These are phyloP conservation scores for Trypanosoma congolense DNA, from an alignment of 208 protist genomes.

Conservation along the genomic window DNA sequence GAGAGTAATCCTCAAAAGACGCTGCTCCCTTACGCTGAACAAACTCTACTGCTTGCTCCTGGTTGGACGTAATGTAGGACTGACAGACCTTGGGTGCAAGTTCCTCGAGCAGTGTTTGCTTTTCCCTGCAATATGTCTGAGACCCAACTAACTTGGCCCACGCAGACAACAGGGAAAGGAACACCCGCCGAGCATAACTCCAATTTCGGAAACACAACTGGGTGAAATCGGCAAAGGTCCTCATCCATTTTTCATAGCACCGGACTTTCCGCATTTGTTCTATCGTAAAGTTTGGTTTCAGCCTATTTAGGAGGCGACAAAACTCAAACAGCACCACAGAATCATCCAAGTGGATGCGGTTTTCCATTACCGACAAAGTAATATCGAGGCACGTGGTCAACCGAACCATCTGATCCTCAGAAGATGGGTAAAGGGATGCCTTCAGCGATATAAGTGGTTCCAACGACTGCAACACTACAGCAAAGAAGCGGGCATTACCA, in stretches of 20 bases:
- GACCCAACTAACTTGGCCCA: constrained; percentile 26
- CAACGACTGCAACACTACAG: constrained; percentile 21
- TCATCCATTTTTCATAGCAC: constrained; percentile 31
- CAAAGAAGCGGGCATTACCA: constrained; percentile 8
- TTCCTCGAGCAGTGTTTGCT: constrained; percentile 15
- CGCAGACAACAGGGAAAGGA: constrained; percentile 25
- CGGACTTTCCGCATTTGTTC: constrained; percentile 35
- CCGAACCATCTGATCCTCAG: constrained; percentile 25
- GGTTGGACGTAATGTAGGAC: constrained; percentile 22
- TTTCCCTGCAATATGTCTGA: constrained; percentile 23
- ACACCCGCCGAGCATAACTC: constrained; percentile 18
- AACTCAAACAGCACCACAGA: constrained; percentile 28
- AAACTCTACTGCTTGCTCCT: constrained; percentile 19
- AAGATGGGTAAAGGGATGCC: constrained; percentile 20
- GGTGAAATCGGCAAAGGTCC: constrained; percentile 20
- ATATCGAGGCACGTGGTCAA: constrained; percentile 36
- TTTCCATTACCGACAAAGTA: constrained; percentile 48
- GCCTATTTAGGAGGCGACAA: constrained; percentile 39
- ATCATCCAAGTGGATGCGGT: constrained; percentile 31
- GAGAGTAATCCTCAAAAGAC: constrained; percentile 22
- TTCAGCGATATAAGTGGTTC: constrained; percentile 26
- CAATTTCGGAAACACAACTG: constrained; percentile 27
- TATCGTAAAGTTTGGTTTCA: constrained; percentile 56
- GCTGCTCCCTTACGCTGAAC: constrained; percentile 7
- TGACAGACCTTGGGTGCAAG: constrained; percentile 21